A percentile compares a stretch with the other conserved stretches of the same genome.
Evolutionary conservation across 176 grass and related monocot genomes (phyloP).

Genomic region (Zea luxurians): DNA sequence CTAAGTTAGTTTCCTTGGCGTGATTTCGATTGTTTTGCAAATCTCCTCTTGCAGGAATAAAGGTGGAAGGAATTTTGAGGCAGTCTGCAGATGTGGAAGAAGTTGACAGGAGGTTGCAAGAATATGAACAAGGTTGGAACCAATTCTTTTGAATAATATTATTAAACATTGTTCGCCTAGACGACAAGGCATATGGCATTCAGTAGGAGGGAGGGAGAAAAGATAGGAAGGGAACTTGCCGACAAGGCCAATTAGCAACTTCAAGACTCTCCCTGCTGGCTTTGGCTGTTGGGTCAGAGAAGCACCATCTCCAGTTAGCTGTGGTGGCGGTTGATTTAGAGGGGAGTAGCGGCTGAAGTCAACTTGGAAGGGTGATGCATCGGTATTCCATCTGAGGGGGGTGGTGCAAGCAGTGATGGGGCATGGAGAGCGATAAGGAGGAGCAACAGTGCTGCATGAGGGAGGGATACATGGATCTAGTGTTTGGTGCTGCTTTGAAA

Average conservation of each 20-base stretch:
- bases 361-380: background rate
- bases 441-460: background rate
- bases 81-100: conserved; percentile 99
- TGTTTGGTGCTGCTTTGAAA: background rate
- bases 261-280: background rate
- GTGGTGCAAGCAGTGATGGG: background rate
- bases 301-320: background rate
- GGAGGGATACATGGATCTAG: background rate
- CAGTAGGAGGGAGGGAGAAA: background rate
- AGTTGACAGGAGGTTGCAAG: conserved; percentile 81
- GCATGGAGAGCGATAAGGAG: background rate
- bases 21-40: conserved; percentile 36
- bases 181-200: background rate
- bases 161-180: conserved; percentile 6
- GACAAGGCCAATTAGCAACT: background rate
- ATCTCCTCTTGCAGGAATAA: conserved; percentile 73
- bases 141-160: conserved; percentile 39
- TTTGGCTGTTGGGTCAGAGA: background rate
- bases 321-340: background rate
- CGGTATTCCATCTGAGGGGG: background rate
- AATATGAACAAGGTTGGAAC: conserved; percentile 91
- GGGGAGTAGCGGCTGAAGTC: background rate
- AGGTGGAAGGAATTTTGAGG: conserved; percentile 91
- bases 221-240: background rate
- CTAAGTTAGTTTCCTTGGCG: conserved; percentile 29